Percentiles rank a stretch among this genome's conserved stretches.
Evolutionary conservation across 805 yeast species (phyloP).

Genomic region (Starmerella scarabaei): DNA sequence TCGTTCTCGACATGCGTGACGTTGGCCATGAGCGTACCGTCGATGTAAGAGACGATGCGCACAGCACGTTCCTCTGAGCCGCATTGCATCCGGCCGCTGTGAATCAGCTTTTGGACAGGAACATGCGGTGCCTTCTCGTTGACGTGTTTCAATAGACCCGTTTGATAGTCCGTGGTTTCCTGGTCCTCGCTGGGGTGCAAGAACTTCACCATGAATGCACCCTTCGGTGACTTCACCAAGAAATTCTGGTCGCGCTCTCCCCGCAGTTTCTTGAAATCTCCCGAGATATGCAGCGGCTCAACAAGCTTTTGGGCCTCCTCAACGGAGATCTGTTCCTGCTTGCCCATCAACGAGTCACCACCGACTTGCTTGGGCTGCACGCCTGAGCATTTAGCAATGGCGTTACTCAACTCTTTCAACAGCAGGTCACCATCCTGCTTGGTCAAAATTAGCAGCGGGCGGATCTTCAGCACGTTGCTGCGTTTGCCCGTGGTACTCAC

Average conservation of each 20-base stretch:
- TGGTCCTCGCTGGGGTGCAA: conserved; percentile 13
- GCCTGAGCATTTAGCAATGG: too few species aligned
- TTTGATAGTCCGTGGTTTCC: conserved; percentile 8
- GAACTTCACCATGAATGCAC: conserved; percentile 6
- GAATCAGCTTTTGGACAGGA: conserved; percentile 8
- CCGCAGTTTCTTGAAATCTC: conserved; percentile 1
- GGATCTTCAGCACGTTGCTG: conserved; percentile 11
- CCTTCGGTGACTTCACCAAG: background rate
- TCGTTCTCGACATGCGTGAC: background rate
- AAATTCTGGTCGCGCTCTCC: conserved; percentile 14
- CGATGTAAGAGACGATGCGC: conserved; percentile 6
- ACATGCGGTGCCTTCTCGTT: conserved; percentile 4
- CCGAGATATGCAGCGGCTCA: background rate
- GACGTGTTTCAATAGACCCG: conserved; percentile 3
- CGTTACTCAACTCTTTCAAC: conserved; percentile 1
- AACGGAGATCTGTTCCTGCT: background rate
- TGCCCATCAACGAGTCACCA: background rate
- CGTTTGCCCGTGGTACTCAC: conserved; percentile 10
- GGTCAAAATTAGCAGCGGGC: conserved; percentile 11
- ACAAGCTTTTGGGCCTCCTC: conserved; percentile 3
- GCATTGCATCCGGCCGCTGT: background rate
- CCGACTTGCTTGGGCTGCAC: too few species aligned
- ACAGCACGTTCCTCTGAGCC: conserved; percentile 4
- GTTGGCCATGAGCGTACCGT: conserved; percentile 4
- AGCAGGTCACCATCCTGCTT: conserved; percentile 7